Base-by-base conservation (phyloP, 106 monocot genomes). In the Xerophyta viscosa region DNA sequence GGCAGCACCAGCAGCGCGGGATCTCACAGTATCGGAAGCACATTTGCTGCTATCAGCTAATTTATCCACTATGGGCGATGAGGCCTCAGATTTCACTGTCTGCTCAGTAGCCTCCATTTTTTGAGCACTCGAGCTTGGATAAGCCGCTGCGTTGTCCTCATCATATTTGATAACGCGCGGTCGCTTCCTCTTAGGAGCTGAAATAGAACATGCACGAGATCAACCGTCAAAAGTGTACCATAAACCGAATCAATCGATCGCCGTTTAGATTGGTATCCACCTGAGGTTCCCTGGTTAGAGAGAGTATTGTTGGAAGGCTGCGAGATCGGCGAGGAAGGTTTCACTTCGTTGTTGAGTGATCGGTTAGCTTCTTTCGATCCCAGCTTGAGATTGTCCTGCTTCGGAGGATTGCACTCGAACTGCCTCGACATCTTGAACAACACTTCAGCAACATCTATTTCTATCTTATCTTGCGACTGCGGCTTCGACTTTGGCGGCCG, bases 381-480 rank as follows among this genome's bases (percentile, higher is more conserved):
- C 0, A 56, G 45, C 49, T 56, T 74, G 27, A 60, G 56, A 27
- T 12, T 31, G 17, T 77, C 79, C 26, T 41, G 60, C 50, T 74
- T 77, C 6, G n/a, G 72, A 10, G 39, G 1, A 10, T 2, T 2
- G 11, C 33, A 20, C 31, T 54, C 61, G 44, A 70, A 70, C 46
- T 89, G 96, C 71, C 85, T 74, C 12, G 82, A 86, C 66, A 98
- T 68, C 18, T 76, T 84, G 23, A 58, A 98, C n/a, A 98, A 69
- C 8, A 98, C 96, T 67, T 98, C 96, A 0, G 96, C 96, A 3
- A 98, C 85, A 70, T 98, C 96, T 13, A 98, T 82, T 68, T 87
- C 87, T 44, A 86, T 80, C 37, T 88, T 81, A 50, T 69, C 78
- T 26, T 84, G 82, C 8, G 78, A 76, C 1, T 85, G 14, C 3